phyloP scores from a whole-genome alignment of 1,284 basidiomycete genomes.

The Inonotus obliquus region DNA sequence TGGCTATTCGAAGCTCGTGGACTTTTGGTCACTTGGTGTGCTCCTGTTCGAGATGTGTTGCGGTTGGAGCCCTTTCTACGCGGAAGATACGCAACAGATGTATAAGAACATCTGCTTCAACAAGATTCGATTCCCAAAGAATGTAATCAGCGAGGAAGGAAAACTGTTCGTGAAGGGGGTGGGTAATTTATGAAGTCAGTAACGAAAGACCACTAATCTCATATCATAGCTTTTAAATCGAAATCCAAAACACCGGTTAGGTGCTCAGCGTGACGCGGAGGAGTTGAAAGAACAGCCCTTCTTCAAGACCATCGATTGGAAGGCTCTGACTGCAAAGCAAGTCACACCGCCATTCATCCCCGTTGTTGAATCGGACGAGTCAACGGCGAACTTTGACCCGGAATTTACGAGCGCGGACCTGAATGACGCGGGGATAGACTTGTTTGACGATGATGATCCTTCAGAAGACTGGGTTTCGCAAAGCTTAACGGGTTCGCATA shows the following conservation, averaged over 20 bases:
- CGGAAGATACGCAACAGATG: slow-evolving; percentile 99
- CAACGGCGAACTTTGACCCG: slow-evolving; percentile 95
- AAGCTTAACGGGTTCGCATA: slow-evolving; percentile 34
- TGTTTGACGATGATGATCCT: slow-evolving; percentile 70
- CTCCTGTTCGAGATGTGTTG: slow-evolving; percentile 98
- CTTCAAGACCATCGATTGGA: slow-evolving; percentile 92
- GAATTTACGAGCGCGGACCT: slow-evolving; percentile 93
- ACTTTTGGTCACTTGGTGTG: slow-evolving; percentile 97
- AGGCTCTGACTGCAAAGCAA: slow-evolving; percentile 81
- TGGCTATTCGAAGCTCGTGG: slow-evolving; percentile 97
- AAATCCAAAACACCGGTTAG: slow-evolving; percentile 95
- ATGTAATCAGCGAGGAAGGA: slow-evolving; percentile 95
- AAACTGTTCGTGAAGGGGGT: slow-evolving; percentile 99
- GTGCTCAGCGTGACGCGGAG: slow-evolving; percentile 84
- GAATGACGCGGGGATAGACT: slow-evolving; percentile 56
- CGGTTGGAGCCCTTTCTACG: slow-evolving; percentile 99
- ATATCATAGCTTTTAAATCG: slow-evolving; percentile 83
- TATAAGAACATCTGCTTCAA: slow-evolving; percentile 99
- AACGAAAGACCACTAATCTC: slow-evolving; percentile 15
- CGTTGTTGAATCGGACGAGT: slow-evolving; percentile 96
- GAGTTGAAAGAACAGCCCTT: slow-evolving; percentile 97
- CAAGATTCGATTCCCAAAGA: slow-evolving; percentile 97
- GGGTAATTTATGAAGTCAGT: slow-evolving; percentile 33
- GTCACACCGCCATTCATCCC: slow-evolving; percentile 98
- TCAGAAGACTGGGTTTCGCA: slow-evolving; percentile 63